Evolutionary conservation across 352 stramenopile genomes (phyloP), one percentile per base, ranked within the genome.

Genomic region (Saprolegnia parasitica): DNA sequence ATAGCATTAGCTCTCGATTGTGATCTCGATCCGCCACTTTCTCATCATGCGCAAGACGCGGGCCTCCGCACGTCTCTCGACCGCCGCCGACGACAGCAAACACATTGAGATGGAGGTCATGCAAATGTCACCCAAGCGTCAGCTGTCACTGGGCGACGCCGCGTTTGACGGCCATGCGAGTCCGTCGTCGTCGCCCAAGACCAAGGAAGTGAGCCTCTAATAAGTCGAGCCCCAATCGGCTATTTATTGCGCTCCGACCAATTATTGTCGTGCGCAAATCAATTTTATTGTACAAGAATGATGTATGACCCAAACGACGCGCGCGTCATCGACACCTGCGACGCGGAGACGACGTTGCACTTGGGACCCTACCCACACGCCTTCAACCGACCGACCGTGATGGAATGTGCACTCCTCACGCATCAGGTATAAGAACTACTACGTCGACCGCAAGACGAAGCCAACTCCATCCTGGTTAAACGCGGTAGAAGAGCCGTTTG

Each of bases 101-200:
- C 13, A 20, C 20, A 39, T 67, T 32, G 61, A 67, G 21, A 70
- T 70, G 63, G 63, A 70, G 39, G 50, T 21, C 40, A 61, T 70
- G 35, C 63, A 37, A 23, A 70, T 70, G 35, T 37, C 46, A 54
- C 32, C 58, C 1, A 60, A 60, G 35, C 52, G 52, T 21, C 52
- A 60, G 24, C 4, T 3, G 11, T 60, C 52, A 1, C 1, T 3
- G 3, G 20, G 11, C 13, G 35, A 60, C 35, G 11, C 11, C 11
- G 52, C 11, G 11, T 60, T 42, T 60, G 35, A 21, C 11, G 24
- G 52, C 35, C 13, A 35, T 20, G 35, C 35, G 13, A 60, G 52
- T 24, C 52, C 52, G 11, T 21, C 24, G 13, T 9, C 37, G 21
- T 37, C 24, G 26, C 45, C 61, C 56, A n/a, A 16, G 32, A 10